These are phyloP conservation scores for Lentinula sp. DNA, from an alignment of 768 basidiomycete genomes.

Conservation along the genomic window DNA sequence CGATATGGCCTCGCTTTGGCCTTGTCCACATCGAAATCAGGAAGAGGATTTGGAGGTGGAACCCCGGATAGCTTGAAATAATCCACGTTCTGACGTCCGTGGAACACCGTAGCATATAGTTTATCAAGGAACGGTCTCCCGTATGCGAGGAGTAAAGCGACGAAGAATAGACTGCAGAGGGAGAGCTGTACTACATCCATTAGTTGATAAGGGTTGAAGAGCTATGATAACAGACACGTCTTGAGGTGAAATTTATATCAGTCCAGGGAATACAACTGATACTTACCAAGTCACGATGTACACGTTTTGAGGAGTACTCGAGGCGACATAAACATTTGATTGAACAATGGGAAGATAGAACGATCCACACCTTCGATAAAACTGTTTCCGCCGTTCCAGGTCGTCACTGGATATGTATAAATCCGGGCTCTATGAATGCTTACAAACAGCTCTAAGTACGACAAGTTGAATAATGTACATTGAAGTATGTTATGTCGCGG, in stretches of 20 bases:
- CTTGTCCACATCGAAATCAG: slow-evolving; percentile 33
- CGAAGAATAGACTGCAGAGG: background rate
- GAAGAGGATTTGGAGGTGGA: slow-evolving; percentile 33
- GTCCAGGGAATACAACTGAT: no score
- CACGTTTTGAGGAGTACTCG: no score
- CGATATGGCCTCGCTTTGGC: slow-evolving; percentile 46
- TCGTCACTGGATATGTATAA: no score
- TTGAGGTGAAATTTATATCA: no score
- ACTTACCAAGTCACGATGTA: no score
- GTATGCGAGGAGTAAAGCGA: background rate
- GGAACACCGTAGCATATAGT: background rate
- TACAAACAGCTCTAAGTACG: no score
- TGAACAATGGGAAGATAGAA: no score
- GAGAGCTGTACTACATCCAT: background rate
- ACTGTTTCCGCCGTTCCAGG: no score
- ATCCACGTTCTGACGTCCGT: slow-evolving; percentile 15
- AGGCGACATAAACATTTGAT: no score
- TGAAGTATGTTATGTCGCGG: background rate
- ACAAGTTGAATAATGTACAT: background rate
- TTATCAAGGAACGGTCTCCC: background rate
- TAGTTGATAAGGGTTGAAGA: background rate
- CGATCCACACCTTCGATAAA: no score
- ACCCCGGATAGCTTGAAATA: slow-evolving; percentile 39
- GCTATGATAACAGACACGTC: background rate
- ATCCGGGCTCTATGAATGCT: no score